A percentile compares a stretch with the other conserved stretches of the same genome.
Conservation (phyloP, 441 rosid species). For the Viola pubescens region DNA sequence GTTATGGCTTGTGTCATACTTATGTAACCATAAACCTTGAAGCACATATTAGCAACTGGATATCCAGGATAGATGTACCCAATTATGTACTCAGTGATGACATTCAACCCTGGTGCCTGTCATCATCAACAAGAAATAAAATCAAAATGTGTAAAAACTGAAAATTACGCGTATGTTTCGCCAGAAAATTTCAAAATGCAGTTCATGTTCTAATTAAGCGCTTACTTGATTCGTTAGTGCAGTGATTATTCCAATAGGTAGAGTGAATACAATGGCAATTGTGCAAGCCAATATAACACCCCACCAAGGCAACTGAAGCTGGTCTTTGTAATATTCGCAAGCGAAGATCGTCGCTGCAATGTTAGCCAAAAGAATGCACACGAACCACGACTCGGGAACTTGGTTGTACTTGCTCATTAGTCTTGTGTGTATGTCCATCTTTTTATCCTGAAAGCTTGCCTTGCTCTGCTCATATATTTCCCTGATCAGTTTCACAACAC, state of each 20-base stretch:
- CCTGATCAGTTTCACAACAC: conserved; percentile 24
- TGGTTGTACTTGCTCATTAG: conserved; percentile 66
- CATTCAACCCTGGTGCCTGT: conserved; percentile 84
- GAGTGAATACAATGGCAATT: conserved; percentile 75
- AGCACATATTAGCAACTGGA: conserved; percentile 94
- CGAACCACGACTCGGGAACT: conserved; percentile 93
- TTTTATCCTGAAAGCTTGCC: conserved; percentile 55
- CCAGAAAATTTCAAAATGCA: too few species aligned
- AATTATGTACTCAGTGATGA: conserved; percentile 82
- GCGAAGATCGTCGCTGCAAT: conserved; percentile 59
- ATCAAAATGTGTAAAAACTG: conserved; percentile 23
- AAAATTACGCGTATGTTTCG: not conserved
- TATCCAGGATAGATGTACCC: conserved; percentile 94
- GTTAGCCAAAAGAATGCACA: conserved; percentile 52
- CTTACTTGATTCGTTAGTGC: conserved; percentile 91
- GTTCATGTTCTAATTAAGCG: not conserved
- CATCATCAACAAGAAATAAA: conserved; percentile 7
- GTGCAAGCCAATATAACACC: conserved; percentile 79
- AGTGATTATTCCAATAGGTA: conserved; percentile 88
- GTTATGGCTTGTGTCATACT: conserved; percentile 86
- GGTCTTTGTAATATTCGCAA: conserved; percentile 75
- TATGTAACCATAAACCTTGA: conserved; percentile 90
- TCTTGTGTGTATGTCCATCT: conserved; percentile 62
- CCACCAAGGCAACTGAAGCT: conserved; percentile 97
- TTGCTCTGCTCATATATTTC: conserved; percentile 88